phyloP scores from a whole-genome alignment of 306 rosid species.

The Rosa rugosa region DNA sequence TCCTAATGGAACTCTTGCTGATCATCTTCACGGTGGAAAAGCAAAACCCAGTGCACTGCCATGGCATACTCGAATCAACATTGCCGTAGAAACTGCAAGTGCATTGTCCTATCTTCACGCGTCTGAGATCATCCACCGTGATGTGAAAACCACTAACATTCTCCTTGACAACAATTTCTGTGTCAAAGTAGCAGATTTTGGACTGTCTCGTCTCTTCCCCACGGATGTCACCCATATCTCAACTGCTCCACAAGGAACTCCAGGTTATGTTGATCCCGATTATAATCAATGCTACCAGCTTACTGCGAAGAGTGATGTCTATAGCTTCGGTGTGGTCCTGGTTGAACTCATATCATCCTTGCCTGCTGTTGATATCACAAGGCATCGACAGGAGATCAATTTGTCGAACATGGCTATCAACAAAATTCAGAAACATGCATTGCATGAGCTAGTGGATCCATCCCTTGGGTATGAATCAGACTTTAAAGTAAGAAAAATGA shows the following conservation, averaged over 20 bases:
- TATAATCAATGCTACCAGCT: slow-evolving; percentile 78
- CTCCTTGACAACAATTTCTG: slow-evolving; percentile 60
- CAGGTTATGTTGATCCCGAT: slow-evolving; percentile 91
- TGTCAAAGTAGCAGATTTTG: slow-evolving; percentile 90
- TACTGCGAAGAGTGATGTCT: slow-evolving; percentile 76
- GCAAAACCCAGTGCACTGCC: slow-evolving; percentile 47
- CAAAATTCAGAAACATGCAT: slow-evolving; percentile 56
- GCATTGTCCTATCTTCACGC: slow-evolving; percentile 81
- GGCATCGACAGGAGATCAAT: slow-evolving; percentile 81
- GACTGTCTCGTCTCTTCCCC: slow-evolving; percentile 85
- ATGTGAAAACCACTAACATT: slow-evolving; percentile 78
- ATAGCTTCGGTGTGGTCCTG: slow-evolving; percentile 84
- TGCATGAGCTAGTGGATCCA: slow-evolving; percentile 68
- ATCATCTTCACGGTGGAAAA: slow-evolving; percentile 65
- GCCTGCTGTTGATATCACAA: slow-evolving; percentile 86
- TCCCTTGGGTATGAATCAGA: slow-evolving; percentile 64
- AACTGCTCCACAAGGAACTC: slow-evolving; percentile 95
- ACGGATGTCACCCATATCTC: slow-evolving; percentile 60
- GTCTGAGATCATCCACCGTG: slow-evolving; percentile 71
- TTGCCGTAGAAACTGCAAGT: slow-evolving; percentile 73
- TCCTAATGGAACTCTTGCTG: slow-evolving; percentile 82
- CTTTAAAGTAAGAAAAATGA: slow-evolving; percentile 45
- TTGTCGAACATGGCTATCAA: slow-evolving; percentile 75
- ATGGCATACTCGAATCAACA: slow-evolving; percentile 64
- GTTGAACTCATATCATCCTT: slow-evolving; percentile 73